Base-by-base conservation (phyloP, 164 flowering plant species). In the Stephania cephalantha region DNA sequence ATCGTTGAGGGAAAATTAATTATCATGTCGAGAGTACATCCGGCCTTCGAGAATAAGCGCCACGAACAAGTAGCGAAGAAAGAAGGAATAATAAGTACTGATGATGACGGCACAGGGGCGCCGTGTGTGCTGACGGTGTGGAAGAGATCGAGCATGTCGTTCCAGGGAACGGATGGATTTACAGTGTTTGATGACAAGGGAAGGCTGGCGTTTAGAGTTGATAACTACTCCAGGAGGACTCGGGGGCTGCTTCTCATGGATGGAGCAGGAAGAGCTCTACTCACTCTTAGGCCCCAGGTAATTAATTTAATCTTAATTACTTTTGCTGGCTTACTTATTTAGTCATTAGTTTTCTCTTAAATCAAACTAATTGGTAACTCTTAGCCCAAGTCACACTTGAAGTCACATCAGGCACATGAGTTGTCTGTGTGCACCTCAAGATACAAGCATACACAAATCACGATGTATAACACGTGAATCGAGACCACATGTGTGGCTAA, bases 61-160 rank as follows among this genome's bases (percentile, higher is more conserved):
- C 18, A 22, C n/a, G 44, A 22, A 66, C 69, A 18, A 42, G 55
- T 71, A 22, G 31, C 30, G 46, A 25, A 25, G 1, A 61, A 78
- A 53, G 70, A 78, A 45, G 7, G 25, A 25, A 25, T 25, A 25
- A 25, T 25, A 25, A 25, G 30, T 9, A 17, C 12, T 7, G 31
- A 18, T 29, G 75, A 53, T 48, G 22, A 11, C 9, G 42, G 15
- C 25, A 35, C 11, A 2, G 44, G 53, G 17, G 6, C 46, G 20
- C 82, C 86, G 13, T 12, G 71, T 1, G 81, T 78, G 30, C 76
- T 88, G 13, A 89, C 90, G 0, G 90, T 89, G 72, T 89, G 91
- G 93, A 89, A 89, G 83, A 88, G 83, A 80, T 88, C 90, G 15
- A 89, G 87, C 83, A 87, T 89, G 91, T 78, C 83, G 44, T 89